These are phyloP conservation scores for Leccinum pellstonianum DNA, from an alignment of 768 basidiomycete genomes.

Conservation along the genomic window DNA sequence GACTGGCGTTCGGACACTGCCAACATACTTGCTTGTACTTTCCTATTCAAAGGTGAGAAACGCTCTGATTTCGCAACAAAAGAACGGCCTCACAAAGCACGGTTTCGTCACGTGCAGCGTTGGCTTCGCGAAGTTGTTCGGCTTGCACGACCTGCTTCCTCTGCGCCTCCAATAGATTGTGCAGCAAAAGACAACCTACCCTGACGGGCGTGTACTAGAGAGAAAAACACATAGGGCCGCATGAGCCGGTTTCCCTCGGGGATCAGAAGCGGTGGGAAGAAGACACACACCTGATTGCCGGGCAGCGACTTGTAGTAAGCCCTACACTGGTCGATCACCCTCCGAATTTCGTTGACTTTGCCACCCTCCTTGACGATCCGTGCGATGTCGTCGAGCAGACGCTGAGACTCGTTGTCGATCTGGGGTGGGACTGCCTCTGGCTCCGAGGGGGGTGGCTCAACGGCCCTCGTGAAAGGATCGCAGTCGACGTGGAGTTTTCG, in stretches of 20 bases:
- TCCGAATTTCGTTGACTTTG: constrained; percentile 47
- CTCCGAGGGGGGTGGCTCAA: constrained; percentile 28
- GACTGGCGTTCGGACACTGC: constrained; percentile 87
- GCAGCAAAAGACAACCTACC: constrained; percentile 47
- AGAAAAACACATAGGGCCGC: neutral
- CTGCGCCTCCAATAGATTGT: constrained; percentile 51
- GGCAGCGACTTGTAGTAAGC: constrained; percentile 47
- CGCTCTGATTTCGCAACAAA: neutral
- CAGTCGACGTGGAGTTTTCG: constrained; percentile 53
- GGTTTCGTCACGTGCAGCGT: constrained; percentile 42
- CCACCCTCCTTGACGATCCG: constrained; percentile 56
- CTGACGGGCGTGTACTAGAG: constrained; percentile 51
- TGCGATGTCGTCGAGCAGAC: constrained; percentile 54
- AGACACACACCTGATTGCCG: constrained; percentile 40
- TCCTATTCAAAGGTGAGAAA: constrained; percentile 45
- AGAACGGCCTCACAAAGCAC: constrained; percentile 21
- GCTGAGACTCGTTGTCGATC: constrained; percentile 45
- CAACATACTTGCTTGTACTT: constrained; percentile 72
- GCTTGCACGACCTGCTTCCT: constrained; percentile 38
- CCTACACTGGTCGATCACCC: constrained; percentile 52
- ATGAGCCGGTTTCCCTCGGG: constrained; percentile 13
- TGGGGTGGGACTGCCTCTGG: constrained; percentile 15
- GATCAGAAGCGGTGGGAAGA: constrained; percentile 15
- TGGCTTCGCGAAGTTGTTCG: constrained; percentile 32
- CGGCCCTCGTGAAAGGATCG: constrained; percentile 45